Evolutionary conservation across 2,329 filamentous ascomycete species (phyloP), one percentile per base, ranked within the genome.

Genomic region (Huntiella savannae): DNA sequence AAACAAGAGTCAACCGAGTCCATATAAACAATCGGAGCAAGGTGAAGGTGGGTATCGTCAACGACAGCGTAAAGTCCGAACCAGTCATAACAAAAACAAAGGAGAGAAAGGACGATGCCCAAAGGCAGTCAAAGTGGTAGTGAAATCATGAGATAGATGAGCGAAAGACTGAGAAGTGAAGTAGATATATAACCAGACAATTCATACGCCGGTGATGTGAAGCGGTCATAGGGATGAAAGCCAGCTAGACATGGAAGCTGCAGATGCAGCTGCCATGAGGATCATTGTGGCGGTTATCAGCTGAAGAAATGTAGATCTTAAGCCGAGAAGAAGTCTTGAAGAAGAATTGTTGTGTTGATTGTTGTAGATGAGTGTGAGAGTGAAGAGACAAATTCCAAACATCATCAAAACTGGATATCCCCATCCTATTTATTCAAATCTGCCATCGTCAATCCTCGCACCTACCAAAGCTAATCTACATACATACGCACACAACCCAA

Each of bases 231-330:
- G 22, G 22, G 22, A 28, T 39, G 34, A 40, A 49, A n/a, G 33
- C 36, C 43, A 43, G 19, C 43, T 46, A 50, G 33, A 39, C 49
- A 33, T 39, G 15, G 36, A 46, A 22, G 38, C 48, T 43, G 37
- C 45, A 16, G 34, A 50, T 49, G 28, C 37, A 37, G 13, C 38
- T 42, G 16, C 49, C 46, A 43, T 46, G 13, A 19, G 16, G 46
- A 34, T 51, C 47, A 17, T 40, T 43, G 28, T 49, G 46, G 39
- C 49, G 45, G 47, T 47, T 49, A 33, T 45, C 46, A 28, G 22
- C 22, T 28, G 22, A 28, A 28, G 7, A 28, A 7, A 2, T 28
- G 22, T 28, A 28, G 22, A 28, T 28, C 22, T 28, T 28, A 10
- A 28, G 8, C 22, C 5, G 8, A 28, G 22, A 28, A 28, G 22